A percentile compares a stretch with the other conserved stretches of the same genome.
phyloP scores from a whole-genome alignment of 352 stramenopile species.

The Pythium monospermum region DNA sequence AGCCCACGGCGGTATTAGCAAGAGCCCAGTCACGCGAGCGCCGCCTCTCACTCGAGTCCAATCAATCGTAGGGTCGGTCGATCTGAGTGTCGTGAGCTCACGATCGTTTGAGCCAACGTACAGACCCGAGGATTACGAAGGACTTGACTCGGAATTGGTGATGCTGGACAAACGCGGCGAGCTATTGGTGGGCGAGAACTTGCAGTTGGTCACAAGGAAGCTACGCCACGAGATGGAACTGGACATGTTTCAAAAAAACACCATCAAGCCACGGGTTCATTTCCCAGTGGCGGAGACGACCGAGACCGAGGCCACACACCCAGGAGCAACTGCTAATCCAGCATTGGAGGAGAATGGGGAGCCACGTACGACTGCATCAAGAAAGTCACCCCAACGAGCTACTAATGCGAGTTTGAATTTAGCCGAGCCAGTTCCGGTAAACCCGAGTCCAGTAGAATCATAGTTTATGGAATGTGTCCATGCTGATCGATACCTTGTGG shows the following conservation, averaged over 20 bases:
- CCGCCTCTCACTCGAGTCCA: neutral
- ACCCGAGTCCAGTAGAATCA: too few species aligned
- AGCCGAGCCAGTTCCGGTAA: too few species aligned
- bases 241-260: constrained; percentile 30
- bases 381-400: too few species aligned
- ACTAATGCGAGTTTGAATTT: too few species aligned
- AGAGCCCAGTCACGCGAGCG: neutral
- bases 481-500: too few species aligned
- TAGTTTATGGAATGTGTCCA: too few species aligned
- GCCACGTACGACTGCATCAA: too few species aligned
- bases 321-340: too few species aligned
- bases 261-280: constrained; percentile 37
- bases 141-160: constrained; percentile 38
- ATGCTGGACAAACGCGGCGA: constrained; percentile 34
- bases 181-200: constrained; percentile 51
- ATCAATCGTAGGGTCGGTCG: neutral
- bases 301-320: too few species aligned
- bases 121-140: constrained; percentile 50
- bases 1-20: neutral
- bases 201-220: constrained; percentile 38
- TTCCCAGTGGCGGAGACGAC: constrained; percentile 12
- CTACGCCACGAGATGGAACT: constrained; percentile 32
- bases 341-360: too few species aligned
- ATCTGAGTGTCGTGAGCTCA: neutral
- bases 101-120: constrained; percentile 30